phyloP scores from a whole-genome alignment of 2,329 filamentous ascomycete genomes.

The Colletotrichum abscissum region DNA sequence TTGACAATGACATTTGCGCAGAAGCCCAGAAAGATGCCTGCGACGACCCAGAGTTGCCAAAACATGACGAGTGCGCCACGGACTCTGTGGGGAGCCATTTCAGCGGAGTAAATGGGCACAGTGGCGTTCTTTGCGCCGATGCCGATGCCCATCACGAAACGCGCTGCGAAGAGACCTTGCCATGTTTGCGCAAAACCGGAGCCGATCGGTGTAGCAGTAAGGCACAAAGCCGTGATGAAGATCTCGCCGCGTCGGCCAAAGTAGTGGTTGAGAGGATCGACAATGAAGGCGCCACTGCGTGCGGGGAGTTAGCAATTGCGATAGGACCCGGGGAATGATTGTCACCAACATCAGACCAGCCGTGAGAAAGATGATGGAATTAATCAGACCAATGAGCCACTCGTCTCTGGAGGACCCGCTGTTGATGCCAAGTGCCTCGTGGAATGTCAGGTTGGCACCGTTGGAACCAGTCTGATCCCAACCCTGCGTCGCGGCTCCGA shows the following conservation, averaged over 20 bases:
- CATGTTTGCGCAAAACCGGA: conserved; percentile 70
- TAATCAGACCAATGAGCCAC: conserved; percentile 72
- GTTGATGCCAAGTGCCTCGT: conserved; percentile 53
- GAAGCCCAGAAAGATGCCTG: conserved; percentile 61
- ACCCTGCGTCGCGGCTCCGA: conserved; percentile 59
- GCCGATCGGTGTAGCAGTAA: conserved; percentile 69
- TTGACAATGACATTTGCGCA: conserved; percentile 65
- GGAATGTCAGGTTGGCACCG: conserved; percentile 72
- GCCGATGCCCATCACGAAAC: conserved; percentile 76
- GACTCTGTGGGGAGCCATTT: conserved; percentile 75
- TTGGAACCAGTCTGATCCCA: conserved; percentile 76
- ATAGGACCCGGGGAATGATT: no score
- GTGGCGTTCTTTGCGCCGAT: conserved; percentile 74
- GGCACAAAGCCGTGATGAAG: conserved; percentile 71
- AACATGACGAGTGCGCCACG: conserved; percentile 83
- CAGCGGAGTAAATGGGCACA: conserved; percentile 79
- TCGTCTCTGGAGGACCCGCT: conserved; percentile 46
- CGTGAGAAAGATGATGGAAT: conserved; percentile 49
- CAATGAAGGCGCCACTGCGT: conserved; percentile 71
- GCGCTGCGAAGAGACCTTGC: conserved; percentile 73
- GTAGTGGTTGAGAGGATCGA: conserved; percentile 72
- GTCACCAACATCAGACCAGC: no score
- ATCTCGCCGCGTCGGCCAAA: conserved; percentile 76
- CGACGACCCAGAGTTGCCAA: conserved; percentile 43
- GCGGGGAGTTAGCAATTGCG: no score